Evolutionary conservation across 352 stramenopile genomes (phyloP).

Genomic region (Globisporangium sylvaticum): DNA sequence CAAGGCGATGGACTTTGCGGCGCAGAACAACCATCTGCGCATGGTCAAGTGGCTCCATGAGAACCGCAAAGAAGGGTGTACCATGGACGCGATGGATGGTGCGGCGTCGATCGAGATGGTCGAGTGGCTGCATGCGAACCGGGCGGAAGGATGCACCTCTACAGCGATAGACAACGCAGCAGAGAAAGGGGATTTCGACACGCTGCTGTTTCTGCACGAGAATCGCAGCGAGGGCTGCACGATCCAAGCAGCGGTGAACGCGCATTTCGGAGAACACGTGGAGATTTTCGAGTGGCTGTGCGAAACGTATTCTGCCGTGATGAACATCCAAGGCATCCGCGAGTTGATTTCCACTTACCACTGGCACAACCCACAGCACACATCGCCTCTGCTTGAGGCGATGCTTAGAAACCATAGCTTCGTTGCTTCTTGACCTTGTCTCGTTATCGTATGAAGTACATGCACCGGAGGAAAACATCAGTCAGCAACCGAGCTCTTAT

Average conservation of each 20-base stretch:
- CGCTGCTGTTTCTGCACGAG: neutral
- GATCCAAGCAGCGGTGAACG: neutral
- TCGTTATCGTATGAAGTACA: too few relatives aligned
- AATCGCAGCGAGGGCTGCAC: neutral
- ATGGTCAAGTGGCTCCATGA: neutral
- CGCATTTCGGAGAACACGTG: neutral
- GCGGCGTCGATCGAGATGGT: neutral
- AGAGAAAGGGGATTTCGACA: neutral
- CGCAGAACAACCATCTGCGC: neutral
- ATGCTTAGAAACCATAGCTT: too few relatives aligned
- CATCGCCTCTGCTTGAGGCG: too few relatives aligned
- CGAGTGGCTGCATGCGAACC: conserved; percentile 1
- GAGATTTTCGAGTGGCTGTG: neutral
- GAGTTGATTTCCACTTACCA: too few relatives aligned
- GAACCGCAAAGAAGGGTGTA: neutral
- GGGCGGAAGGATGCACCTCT: neutral
- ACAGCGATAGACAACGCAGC: neutral
- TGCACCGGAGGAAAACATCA: too few relatives aligned
- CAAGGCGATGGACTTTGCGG: neutral
- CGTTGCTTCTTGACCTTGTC: too few relatives aligned
- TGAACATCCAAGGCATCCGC: neutral
- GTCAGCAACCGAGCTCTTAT: too few relatives aligned
- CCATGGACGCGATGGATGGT: neutral
- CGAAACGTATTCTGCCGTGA: neutral
- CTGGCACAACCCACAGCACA: too few relatives aligned